These are phyloP conservation scores for Zygotorulaspora chibaensis DNA, from an alignment of 805 yeast species.

Conservation along the genomic window DNA sequence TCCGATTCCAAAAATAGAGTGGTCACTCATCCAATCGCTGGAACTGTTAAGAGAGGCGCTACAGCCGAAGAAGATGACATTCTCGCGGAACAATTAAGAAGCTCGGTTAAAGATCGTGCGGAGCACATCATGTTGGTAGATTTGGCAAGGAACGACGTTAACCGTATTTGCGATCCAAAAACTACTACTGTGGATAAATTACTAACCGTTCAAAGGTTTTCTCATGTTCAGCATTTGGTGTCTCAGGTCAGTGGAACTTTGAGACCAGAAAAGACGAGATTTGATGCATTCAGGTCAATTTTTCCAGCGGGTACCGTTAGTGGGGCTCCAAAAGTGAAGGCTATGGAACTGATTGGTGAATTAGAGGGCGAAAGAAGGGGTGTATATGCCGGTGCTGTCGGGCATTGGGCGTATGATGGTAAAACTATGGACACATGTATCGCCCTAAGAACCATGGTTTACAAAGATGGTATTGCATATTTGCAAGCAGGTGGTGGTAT, in stretches of 20 bases:
- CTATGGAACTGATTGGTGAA: conserved; percentile 91
- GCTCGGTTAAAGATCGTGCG: conserved; percentile 87
- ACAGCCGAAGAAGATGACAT: conserved; percentile 88
- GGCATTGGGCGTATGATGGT: conserved; percentile 97
- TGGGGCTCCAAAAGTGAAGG: conserved; percentile 96
- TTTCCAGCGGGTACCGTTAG: conserved; percentile 99
- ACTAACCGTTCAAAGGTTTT: conserved; percentile 85
- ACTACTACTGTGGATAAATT: conserved; percentile 84
- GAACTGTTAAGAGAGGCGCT: conserved; percentile 86
- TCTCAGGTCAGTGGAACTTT: conserved; percentile 91
- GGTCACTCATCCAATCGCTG: conserved; percentile 96
- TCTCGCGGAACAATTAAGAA: conserved; percentile 66
- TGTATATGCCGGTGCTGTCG: conserved; percentile 98
- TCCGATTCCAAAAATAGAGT: conserved; percentile 67
- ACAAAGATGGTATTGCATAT: conserved; percentile 83
- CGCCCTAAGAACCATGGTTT: conserved; percentile 95
- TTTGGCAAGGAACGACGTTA: conserved; percentile 92
- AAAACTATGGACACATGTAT: conserved; percentile 95
- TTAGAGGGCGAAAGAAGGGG: conserved; percentile 91
- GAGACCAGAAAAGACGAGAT: conserved; percentile 77
- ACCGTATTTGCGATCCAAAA: conserved; percentile 85
- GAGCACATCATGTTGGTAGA: conserved; percentile 99
- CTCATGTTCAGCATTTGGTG: conserved; percentile 95
- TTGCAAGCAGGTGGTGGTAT: conserved; percentile 99
- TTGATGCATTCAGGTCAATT: conserved; percentile 95